Conservation (phyloP, 2,329 filamentous ascomycete genomes). For the Diplodia intermedia region DNA sequence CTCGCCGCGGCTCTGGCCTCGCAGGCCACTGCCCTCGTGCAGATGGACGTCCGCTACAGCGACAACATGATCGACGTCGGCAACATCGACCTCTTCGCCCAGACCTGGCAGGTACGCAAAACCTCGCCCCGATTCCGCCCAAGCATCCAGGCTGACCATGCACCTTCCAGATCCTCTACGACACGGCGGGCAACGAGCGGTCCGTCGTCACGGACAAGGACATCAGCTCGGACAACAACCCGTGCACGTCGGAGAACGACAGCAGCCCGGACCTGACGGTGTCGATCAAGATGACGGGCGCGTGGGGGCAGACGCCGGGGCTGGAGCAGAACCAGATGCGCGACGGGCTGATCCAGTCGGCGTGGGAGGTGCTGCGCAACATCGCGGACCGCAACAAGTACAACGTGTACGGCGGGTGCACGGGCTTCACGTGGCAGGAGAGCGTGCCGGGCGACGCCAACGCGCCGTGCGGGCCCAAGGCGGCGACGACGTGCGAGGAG, state of each 20-base stretch:
- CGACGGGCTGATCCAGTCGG: slow-evolving; percentile 13
- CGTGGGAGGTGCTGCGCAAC: slow-evolving; percentile 17
- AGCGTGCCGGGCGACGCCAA: not conserved
- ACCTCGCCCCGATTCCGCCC: too few species aligned
- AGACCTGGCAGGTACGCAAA: not conserved
- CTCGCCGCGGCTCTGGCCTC: slow-evolving; percentile 4
- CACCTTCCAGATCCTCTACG: not conserved
- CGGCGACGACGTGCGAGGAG: not conserved
- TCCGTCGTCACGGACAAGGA: slow-evolving; percentile 8
- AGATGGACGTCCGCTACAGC: slow-evolving; percentile 21
- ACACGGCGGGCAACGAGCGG: slow-evolving; percentile 13
- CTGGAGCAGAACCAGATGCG: slow-evolving; percentile 23
- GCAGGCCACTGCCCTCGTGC: not conserved
- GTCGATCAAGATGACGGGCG: slow-evolving; percentile 13
- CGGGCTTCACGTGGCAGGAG: slow-evolving; percentile 11
- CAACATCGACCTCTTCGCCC: slow-evolving; percentile 1
- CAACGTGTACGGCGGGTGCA: slow-evolving; percentile 1
- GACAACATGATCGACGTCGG: slow-evolving; percentile 20
- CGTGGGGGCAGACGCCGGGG: slow-evolving; percentile 17
- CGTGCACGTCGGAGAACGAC: slow-evolving; percentile 6
- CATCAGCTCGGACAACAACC: slow-evolving; percentile 9
- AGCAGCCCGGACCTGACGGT: slow-evolving; percentile 10
- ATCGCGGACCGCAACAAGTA: slow-evolving; percentile 9
- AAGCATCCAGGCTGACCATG: too few species aligned
- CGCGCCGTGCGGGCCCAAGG: too few species aligned